Percentiles rank a stretch among this genome's conserved stretches.
These are phyloP conservation scores for Tylopilus sp. DNA, from an alignment of 768 basidiomycete genomes.

Conservation along the genomic window DNA sequence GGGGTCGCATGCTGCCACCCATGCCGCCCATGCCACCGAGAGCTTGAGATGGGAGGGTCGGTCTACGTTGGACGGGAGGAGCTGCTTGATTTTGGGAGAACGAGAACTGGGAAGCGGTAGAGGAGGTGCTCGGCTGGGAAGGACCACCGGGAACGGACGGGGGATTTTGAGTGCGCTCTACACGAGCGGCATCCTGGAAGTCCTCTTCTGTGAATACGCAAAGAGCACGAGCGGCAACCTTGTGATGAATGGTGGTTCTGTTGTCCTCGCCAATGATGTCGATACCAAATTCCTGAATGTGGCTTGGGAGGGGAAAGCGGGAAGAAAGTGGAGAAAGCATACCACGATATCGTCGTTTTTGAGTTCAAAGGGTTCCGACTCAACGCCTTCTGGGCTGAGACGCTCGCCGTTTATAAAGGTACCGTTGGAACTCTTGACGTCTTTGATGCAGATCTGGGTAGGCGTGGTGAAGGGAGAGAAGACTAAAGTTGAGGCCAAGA, in stretches of 20 bases:
- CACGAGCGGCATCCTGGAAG: slow-evolving; percentile 65
- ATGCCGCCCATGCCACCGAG: slow-evolving; percentile 73
- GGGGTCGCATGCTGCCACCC: slow-evolving; percentile 66
- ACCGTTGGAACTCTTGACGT: slow-evolving; percentile 96
- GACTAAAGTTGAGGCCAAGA: slow-evolving; percentile 12
- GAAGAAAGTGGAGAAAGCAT: slow-evolving; percentile 33
- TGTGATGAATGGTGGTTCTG: slow-evolving; percentile 96
- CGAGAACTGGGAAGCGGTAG: slow-evolving; percentile 35
- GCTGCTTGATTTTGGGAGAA: slow-evolving; percentile 37
- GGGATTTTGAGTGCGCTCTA: slow-evolving; percentile 59
- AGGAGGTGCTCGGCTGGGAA: slow-evolving; percentile 35
- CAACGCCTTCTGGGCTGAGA: slow-evolving; percentile 82
- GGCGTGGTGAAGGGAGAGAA: slow-evolving; percentile 9
- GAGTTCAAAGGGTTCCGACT: slow-evolving; percentile 90
- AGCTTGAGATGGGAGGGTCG: slow-evolving; percentile 55
- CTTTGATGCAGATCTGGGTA: slow-evolving; percentile 90
- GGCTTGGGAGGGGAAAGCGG: slow-evolving; percentile 6
- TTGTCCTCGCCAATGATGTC: slow-evolving; percentile 99
- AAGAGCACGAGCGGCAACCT: slow-evolving; percentile 92
- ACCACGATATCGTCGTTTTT: slow-evolving; percentile 96
- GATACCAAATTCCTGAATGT: slow-evolving; percentile 89
- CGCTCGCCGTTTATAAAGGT: slow-evolving; percentile 98
- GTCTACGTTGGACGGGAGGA: slow-evolving; percentile 48
- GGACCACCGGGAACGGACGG: slow-evolving; percentile 25
- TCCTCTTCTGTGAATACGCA: slow-evolving; percentile 89